These are phyloP conservation scores for Amylocarpus encephaloides DNA, from an alignment of 2,329 filamentous ascomycete species.

Conservation along the genomic window DNA sequence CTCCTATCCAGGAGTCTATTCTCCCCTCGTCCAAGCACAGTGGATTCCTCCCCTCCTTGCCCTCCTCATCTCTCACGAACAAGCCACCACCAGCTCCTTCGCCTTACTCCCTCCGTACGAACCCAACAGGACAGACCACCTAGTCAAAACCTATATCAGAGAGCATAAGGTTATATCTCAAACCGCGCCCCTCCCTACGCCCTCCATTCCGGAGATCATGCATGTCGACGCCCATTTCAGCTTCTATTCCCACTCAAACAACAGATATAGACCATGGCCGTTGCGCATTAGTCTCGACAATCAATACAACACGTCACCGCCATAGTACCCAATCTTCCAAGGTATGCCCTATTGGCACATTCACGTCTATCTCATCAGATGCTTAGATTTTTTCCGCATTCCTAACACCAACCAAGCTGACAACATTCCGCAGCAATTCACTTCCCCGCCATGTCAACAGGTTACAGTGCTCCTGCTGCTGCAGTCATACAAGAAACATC, in stretches of 20 bases:
- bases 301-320: conserved; percentile 18
- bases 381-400: conserved; percentile 14
- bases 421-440: conserved; percentile 6
- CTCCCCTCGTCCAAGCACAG: neutral
- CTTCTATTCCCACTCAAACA: conserved; percentile 3
- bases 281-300: conserved; percentile 17
- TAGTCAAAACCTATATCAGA: conserved; percentile 4
- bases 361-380: neutral
- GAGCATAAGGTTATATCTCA: conserved; percentile 13
- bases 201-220: conserved; percentile 14
- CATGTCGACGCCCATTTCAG: conserved; percentile 9
- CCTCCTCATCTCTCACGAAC: conserved; percentile 1
- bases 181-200: conserved; percentile 7
- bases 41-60: neutral
- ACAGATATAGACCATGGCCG: conserved; percentile 12
- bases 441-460: conserved; percentile 21
- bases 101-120: neutral
- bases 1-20: neutral
- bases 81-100: neutral
- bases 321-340: conserved; percentile 13
- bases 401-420: conserved; percentile 10
- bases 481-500: conserved; percentile 27
- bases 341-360: conserved; percentile 14
- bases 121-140: too few relatives aligned
- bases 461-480: conserved; percentile 23